Conservation (phyloP, 2,329 filamentous ascomycete genomes). For the Aspergillus sp. region DNA sequence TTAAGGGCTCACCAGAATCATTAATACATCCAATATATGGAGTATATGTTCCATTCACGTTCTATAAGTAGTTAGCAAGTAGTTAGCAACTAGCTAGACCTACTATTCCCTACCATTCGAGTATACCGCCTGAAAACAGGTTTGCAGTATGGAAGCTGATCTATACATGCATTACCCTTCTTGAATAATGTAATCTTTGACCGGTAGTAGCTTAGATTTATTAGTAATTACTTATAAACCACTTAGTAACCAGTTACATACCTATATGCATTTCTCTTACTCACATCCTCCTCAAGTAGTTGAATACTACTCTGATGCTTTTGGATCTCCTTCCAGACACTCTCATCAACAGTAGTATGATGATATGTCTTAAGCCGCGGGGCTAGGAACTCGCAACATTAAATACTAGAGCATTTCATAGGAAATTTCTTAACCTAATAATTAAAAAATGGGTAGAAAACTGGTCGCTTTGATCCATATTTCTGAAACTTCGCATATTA, state of each 20-base stretch:
- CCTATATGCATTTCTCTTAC: not conserved
- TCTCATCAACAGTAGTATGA: slow-evolving; percentile 10
- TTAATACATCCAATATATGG: slow-evolving; percentile 16
- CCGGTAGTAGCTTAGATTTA: slow-evolving; percentile 13
- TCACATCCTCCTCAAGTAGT: not conserved
- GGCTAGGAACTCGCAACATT: slow-evolving; percentile 6
- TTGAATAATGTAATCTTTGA: slow-evolving; percentile 5
- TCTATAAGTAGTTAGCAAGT: slow-evolving; percentile 9
- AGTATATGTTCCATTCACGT: not conserved
- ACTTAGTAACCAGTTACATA: not conserved
- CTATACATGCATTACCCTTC: slow-evolving; percentile 3
- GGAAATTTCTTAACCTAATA: too few species aligned
- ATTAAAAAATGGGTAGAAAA: too few species aligned
- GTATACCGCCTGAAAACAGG: slow-evolving; percentile 12
- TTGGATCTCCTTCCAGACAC: not conserved
- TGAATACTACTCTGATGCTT: not conserved
- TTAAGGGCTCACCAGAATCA: not conserved
- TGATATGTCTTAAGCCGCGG: not conserved
- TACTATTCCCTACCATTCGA: slow-evolving; percentile 2
- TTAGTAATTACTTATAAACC: slow-evolving; percentile 3
- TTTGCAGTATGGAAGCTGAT: slow-evolving; percentile 15
- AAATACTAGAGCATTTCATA: too few species aligned
- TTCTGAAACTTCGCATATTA: too few species aligned
- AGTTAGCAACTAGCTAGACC: not conserved
- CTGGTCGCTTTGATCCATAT: too few species aligned